A percentile compares a stretch with the other conserved stretches of the same genome.
Conservation (phyloP, 352 stramenopile species). For the Phytophthora rubi region DNA sequence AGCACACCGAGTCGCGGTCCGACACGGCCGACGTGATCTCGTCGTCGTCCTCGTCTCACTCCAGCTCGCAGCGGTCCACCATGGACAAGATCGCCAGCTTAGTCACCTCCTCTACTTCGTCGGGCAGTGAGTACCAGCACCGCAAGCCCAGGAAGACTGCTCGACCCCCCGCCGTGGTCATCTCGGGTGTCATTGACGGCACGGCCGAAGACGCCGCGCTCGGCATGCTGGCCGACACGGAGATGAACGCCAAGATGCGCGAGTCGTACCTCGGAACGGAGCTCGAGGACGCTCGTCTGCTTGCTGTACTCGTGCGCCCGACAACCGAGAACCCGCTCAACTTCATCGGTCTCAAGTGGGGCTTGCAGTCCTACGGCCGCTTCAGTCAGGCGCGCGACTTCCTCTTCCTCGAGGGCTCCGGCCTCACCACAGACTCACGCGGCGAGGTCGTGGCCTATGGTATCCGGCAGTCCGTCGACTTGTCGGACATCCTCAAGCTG, state of each 20-base stretch:
- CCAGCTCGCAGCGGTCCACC: constrained; percentile 32
- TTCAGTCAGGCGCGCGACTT: constrained; percentile 50
- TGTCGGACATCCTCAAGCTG: constrained; percentile 34
- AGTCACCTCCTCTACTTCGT: constrained; percentile 33
- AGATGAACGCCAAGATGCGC: constrained; percentile 46
- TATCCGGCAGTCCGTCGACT: constrained; percentile 41
- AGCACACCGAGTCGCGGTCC: constrained; percentile 27
- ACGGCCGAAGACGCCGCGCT: constrained; percentile 50
- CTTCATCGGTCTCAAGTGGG: constrained; percentile 58
- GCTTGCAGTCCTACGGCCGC: constrained; percentile 37
- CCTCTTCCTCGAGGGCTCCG: constrained; percentile 51
- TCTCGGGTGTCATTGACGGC: constrained; percentile 41
- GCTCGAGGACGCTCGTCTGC: constrained; percentile 42
- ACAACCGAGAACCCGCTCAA: constrained; percentile 42
- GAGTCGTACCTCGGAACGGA: constrained; percentile 49
- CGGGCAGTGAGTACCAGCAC: constrained; percentile 22
- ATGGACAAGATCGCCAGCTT: constrained; percentile 36
- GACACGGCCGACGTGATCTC: constrained; percentile 32
- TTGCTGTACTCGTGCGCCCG: constrained; percentile 39
- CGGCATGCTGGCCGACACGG: constrained; percentile 46
- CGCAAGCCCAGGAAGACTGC: constrained; percentile 29
- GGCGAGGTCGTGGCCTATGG: constrained; percentile 41
- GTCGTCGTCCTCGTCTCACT: constrained; percentile 36
- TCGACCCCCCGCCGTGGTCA: constrained; percentile 38
- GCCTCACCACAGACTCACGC: constrained; percentile 33